Conservation (phyloP, 179 eudicot genomes). For the Spergularia azorica region DNA sequence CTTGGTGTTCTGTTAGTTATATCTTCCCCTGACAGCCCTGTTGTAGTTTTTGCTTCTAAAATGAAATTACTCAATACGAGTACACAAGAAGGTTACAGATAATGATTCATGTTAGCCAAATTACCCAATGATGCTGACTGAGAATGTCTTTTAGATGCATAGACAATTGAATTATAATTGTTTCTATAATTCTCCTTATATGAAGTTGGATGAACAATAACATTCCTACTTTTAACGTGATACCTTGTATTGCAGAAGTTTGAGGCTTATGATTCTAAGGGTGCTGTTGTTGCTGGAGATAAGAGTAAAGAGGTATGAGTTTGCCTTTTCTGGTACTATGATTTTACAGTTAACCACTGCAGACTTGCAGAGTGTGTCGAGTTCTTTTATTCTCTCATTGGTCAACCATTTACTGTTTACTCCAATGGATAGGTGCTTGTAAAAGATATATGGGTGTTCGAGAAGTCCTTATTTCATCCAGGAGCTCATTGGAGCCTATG, state of each 20-base stretch:
- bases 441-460: slow-evolving; percentile 89
- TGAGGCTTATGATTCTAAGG: slow-evolving; percentile 87
- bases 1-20: too few species aligned
- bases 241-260: slow-evolving; percentile 62
- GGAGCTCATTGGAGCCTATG: slow-evolving; percentile 92
- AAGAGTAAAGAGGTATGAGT: slow-evolving; percentile 76
- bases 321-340: background rate
- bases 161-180: background rate
- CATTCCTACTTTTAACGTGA: background rate
- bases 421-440: slow-evolving; percentile 59
- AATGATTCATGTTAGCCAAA: too few species aligned
- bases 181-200: background rate
- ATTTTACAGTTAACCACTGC: background rate
- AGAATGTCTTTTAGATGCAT: too few species aligned
- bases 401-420: slow-evolving; percentile 6
- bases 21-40: too few species aligned
- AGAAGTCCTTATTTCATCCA: slow-evolving; percentile 78
- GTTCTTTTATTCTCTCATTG: background rate
- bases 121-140: too few species aligned
- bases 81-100: too few species aligned
- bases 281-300: slow-evolving; percentile 83
- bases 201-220: background rate
- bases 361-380: background rate
- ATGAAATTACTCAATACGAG: too few species aligned
- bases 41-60: too few species aligned